Conservation (phyloP, 148 eudicot species). For the Camellia sinensis region DNA sequence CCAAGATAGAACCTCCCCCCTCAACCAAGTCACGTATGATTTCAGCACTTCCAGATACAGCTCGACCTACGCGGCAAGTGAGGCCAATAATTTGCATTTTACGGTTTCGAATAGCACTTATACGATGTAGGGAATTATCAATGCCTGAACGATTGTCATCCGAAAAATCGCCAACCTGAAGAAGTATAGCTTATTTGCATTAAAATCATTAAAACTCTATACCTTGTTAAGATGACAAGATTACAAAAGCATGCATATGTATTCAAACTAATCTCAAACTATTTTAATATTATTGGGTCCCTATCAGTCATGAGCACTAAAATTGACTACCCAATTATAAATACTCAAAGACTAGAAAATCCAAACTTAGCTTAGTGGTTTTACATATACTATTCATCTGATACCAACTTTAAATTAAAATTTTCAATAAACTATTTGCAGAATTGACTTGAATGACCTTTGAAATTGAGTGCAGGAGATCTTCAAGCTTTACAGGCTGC, state of each 20-base stretch:
- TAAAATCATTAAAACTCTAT: not conserved
- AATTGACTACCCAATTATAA: not conserved
- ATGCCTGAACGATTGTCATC: conserved; percentile 98
- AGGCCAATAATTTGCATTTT: conserved; percentile 91
- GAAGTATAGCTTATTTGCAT: conserved; percentile 25
- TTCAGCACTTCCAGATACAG: conserved; percentile 95
- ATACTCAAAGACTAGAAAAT: not conserved
- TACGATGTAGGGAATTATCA: conserved; percentile 87
- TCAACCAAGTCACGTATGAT: conserved; percentile 83
- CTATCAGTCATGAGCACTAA: conserved; percentile 14
- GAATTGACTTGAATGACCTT: conserved; percentile 46
- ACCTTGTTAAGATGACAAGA: not conserved
- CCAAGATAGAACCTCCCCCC: conserved; percentile 91
- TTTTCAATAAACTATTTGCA: not conserved
- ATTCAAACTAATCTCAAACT: not conserved
- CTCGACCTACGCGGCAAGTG: conserved; percentile 98
- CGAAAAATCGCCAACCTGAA: conserved; percentile 96
- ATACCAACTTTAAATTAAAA: not conserved
- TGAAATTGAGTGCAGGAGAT: conserved; percentile 73
- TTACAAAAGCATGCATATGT: not conserved
- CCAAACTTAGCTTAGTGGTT: not conserved
- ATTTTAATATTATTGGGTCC: conserved; percentile 9
- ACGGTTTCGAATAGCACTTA: conserved; percentile 96
- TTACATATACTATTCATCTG: not conserved
- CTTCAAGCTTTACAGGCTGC: conserved; percentile 67